These are phyloP conservation scores for Cordyceps tenuipes DNA, from an alignment of 2,329 filamentous ascomycete species.

Conservation along the genomic window DNA sequence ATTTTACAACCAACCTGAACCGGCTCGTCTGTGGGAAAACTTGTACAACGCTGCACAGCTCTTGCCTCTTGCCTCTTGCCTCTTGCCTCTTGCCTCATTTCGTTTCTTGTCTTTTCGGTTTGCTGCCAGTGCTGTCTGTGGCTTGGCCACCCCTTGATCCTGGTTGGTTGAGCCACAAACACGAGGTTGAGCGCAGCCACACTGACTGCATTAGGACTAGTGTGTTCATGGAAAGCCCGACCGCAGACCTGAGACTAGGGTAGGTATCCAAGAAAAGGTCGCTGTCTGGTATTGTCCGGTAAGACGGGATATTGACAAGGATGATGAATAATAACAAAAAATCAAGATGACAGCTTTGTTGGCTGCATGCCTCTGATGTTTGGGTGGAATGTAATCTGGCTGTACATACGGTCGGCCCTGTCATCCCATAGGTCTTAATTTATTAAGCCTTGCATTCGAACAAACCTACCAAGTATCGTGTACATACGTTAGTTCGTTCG, in stretches of 20 bases:
- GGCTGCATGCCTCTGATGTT: too few relatives aligned
- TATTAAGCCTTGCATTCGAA: too few relatives aligned
- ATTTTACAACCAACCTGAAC: not conserved
- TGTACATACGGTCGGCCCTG: not conserved
- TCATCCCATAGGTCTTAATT: too few relatives aligned
- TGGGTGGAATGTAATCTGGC: too few relatives aligned
- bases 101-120: not conserved
- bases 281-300: not conserved
- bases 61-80: not conserved
- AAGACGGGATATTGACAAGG: not conserved
- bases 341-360: not conserved
- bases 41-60: not conserved
- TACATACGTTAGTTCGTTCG: too few relatives aligned
- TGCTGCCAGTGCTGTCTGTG: not conserved
- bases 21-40: not conserved
- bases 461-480: too few relatives aligned
- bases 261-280: not conserved
- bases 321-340: not conserved
- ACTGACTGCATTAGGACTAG: not conserved
- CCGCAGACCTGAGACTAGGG: not conserved
- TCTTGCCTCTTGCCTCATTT: too few relatives aligned
- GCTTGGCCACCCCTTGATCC: not conserved
- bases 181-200: not conserved
- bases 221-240: not conserved
- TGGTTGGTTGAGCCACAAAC: not conserved